Evolutionary conservation across 768 basidiomycete species (phyloP).

Genomic region (Boletus tomentosulus): DNA sequence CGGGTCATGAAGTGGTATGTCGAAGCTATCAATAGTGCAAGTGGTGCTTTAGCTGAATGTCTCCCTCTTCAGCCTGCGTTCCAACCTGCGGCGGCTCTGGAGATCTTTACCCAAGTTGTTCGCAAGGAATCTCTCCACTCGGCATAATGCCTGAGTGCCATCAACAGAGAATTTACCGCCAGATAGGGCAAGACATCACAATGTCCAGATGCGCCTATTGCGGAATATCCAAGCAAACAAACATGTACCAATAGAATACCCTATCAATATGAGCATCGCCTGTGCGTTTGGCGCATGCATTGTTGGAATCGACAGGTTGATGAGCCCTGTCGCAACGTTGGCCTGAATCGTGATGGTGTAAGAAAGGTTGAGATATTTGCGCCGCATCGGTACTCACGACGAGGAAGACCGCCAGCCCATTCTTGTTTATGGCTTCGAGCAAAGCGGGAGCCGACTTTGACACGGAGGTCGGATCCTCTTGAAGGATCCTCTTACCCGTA

Average conservation of each 20-base stretch:
- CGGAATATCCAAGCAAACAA: slow-evolving; percentile 57
- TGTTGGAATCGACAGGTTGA: slow-evolving; percentile 76
- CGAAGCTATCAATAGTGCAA: not conserved
- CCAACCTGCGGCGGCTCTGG: slow-evolving; percentile 53
- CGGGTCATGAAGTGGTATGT: slow-evolving; percentile 64
- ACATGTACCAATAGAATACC: slow-evolving; percentile 59
- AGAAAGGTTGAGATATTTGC: not conserved
- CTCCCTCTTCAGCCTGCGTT: slow-evolving; percentile 47
- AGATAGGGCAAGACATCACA: slow-evolving; percentile 4
- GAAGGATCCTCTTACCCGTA: slow-evolving; percentile 22
- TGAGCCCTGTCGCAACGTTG: slow-evolving; percentile 78
- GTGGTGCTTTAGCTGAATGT: no score
- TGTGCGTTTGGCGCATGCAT: slow-evolving; percentile 63
- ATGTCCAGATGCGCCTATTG: slow-evolving; percentile 31
- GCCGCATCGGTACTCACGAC: slow-evolving; percentile 48
- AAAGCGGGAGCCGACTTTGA: slow-evolving; percentile 42
- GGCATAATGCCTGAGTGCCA: slow-evolving; percentile 22
- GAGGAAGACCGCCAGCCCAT: slow-evolving; percentile 77
- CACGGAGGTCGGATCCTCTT: slow-evolving; percentile 20
- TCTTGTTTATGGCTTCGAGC: slow-evolving; percentile 78
- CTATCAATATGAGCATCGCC: slow-evolving; percentile 59
- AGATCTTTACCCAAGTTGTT: slow-evolving; percentile 57
- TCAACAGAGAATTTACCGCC: not conserved
- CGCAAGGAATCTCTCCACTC: slow-evolving; percentile 51
- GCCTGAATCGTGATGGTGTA: slow-evolving; percentile 46